Percentiles rank a stretch among this genome's conserved stretches.
These are phyloP conservation scores for Diplodia mutila DNA, from an alignment of 2,329 filamentous ascomycete genomes.

Conservation along the genomic window DNA sequence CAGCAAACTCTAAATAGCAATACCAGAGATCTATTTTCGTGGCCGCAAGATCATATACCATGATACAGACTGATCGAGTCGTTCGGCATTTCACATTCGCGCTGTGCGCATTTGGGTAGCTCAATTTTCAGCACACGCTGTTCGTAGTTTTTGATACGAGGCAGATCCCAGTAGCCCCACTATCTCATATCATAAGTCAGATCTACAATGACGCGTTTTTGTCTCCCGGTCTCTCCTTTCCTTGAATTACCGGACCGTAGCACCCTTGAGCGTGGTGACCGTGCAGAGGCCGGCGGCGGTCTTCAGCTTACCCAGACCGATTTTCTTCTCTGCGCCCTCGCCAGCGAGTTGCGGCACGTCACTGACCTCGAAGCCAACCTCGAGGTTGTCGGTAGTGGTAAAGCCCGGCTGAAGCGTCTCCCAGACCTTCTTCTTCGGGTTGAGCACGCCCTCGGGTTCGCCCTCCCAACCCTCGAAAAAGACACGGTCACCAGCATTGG, in stretches of 20 bases:
- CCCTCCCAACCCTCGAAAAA: constrained; percentile 95
- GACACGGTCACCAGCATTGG: constrained; percentile 82
- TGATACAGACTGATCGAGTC: background rate
- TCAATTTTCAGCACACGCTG: background rate
- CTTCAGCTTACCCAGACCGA: constrained; percentile 64
- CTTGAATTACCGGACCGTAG: constrained; percentile 71
- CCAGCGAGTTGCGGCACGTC: constrained; percentile 77
- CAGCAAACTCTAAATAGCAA: background rate
- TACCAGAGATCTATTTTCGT: background rate
- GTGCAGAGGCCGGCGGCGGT: constrained; percentile 83
- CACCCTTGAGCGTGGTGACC: constrained; percentile 78
- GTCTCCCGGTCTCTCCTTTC: background rate
- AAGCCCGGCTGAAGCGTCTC: constrained; percentile 96
- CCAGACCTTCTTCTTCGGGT: constrained; percentile 99
- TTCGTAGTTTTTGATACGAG: constrained; percentile 13
- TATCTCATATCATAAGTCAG: background rate
- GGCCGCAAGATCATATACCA: background rate
- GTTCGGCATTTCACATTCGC: background rate
- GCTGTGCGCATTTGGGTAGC: too few species aligned
- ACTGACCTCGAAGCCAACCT: constrained; percentile 83
- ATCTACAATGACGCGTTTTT: background rate
- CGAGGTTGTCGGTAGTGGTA: constrained; percentile 78
- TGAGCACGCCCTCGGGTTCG: constrained; percentile 88
- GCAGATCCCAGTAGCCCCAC: constrained; percentile 1
- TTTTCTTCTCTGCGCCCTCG: constrained; percentile 63